These are phyloP conservation scores for Tetracentron sinense DNA, from an alignment of 164 flowering plant genomes.

Conservation along the genomic window DNA sequence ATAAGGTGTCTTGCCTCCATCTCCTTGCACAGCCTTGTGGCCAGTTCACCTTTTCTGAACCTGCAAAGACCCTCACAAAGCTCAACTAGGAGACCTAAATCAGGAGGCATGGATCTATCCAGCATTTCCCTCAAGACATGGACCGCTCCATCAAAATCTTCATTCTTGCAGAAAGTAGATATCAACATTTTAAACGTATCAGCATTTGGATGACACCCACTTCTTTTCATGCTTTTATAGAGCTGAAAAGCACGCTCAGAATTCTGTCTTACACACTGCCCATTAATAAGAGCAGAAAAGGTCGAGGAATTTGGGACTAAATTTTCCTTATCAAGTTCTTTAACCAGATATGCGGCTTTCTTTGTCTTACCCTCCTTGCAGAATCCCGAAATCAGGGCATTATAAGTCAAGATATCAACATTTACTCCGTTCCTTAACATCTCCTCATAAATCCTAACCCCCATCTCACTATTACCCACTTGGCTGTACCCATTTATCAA, in stretches of 20 bases:
- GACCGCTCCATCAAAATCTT: conserved; percentile 73
- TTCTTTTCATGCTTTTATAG: conserved; percentile 64
- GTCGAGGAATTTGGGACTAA: conserved; percentile 76
- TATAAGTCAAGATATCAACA: conserved; percentile 71
- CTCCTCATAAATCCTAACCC: conserved; percentile 55
- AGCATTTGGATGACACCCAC: conserved; percentile 61
- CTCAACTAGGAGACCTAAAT: conserved; percentile 32
- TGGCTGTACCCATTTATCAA: conserved; percentile 69
- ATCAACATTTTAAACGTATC: conserved; percentile 51
- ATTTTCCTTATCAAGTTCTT: conserved; percentile 58
- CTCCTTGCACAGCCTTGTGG: conserved; percentile 32
- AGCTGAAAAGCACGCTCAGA: conserved; percentile 69
- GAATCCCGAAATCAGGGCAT: conserved; percentile 71
- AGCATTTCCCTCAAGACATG: conserved; percentile 60
- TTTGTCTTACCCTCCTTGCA: conserved; percentile 87
- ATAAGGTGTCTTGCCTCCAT: conserved; percentile 39
- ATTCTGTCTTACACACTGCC: conserved; percentile 70
- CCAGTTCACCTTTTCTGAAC: conserved; percentile 42
- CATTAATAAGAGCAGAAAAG: conserved; percentile 68
- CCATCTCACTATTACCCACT: conserved; percentile 59
- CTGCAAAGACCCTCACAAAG: conserved; percentile 46
- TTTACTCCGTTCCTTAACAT: conserved; percentile 56
- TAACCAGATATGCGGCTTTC: conserved; percentile 71
- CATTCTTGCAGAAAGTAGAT: conserved; percentile 51
- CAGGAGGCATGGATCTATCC: conserved; percentile 43